Percentiles rank a stretch among this genome's conserved stretches.
These are phyloP conservation scores for Ormosia semicastrata DNA, from an alignment of 306 rosid genomes.

Conservation along the genomic window DNA sequence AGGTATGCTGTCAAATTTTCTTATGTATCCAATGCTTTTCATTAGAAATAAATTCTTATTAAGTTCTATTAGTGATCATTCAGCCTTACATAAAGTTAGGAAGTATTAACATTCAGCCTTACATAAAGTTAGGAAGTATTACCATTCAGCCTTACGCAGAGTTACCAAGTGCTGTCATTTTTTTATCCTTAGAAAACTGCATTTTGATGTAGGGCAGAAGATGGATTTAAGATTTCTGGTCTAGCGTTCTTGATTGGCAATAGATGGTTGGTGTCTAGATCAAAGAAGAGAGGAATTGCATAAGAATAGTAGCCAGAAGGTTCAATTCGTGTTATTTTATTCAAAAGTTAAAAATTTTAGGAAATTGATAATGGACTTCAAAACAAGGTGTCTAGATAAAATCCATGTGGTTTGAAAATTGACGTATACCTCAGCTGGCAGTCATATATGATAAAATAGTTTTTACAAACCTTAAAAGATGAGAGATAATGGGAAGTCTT, in stretches of 20 bases:
- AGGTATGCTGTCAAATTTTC: constrained; percentile 49
- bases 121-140: not conserved
- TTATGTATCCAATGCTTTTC: not conserved
- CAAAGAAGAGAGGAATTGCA: not conserved
- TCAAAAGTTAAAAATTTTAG: not conserved
- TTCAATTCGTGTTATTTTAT: not conserved
- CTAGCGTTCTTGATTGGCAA: constrained; percentile 6
- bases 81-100: not conserved
- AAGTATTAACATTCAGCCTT: not conserved
- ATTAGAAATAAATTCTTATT: not conserved
- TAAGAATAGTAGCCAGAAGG: not conserved
- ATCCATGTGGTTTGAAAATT: not conserved
- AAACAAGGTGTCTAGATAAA: not conserved
- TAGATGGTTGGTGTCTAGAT: not conserved
- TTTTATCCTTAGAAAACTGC: constrained; percentile 5
- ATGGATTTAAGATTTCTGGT: not conserved
- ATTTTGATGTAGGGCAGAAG: not conserved
- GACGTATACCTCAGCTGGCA: not conserved
- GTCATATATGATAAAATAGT: not conserved
- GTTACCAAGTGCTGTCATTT: not conserved
- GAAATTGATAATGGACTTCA: not conserved
- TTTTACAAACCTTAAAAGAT: not conserved
- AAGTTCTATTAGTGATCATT: not conserved
- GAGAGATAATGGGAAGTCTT: not conserved
- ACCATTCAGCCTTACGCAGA: not conserved